phyloP scores from a whole-genome alignment of 257 asterid species.

The Rhazya stricta region DNA sequence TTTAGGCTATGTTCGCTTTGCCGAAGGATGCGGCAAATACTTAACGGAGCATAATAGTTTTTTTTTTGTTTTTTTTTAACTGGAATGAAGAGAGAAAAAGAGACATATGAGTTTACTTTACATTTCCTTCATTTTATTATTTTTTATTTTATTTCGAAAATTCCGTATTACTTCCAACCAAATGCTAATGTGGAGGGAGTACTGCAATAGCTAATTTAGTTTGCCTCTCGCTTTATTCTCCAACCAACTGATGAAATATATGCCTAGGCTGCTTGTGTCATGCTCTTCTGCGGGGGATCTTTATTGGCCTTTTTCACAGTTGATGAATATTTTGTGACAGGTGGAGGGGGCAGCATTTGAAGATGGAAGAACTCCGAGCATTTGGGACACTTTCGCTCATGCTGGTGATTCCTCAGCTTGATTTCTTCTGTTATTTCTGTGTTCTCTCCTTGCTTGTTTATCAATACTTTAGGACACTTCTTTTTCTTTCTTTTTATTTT shows the following conservation, averaged over 20 bases:
- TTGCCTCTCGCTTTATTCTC: too few species aligned
- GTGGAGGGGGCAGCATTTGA: constrained; percentile 42
- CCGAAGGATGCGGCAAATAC: too few species aligned
- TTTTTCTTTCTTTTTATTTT: too few species aligned
- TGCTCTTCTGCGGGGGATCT: not conserved
- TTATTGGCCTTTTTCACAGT: not conserved
- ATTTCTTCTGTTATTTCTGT: not conserved
- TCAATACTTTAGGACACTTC: too few species aligned
- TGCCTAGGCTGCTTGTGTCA: not conserved
- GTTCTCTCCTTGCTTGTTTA: not conserved
- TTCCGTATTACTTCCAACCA: not conserved
- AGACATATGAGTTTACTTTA: not conserved
- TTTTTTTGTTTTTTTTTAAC: too few species aligned
- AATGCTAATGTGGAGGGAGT: not conserved
- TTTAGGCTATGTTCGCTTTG: too few species aligned
- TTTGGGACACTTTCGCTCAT: constrained; percentile 43
- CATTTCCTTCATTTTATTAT: too few species aligned
- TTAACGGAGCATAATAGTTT: too few species aligned
- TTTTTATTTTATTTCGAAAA: not conserved
- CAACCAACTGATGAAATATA: not conserved
- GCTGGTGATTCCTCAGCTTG: constrained; percentile 24
- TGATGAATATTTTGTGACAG: constrained; percentile 3
- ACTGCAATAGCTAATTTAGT: not conserved
- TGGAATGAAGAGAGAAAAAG: too few species aligned
- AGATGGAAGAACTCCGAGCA: constrained; percentile 46